A percentile compares a stretch with the other conserved stretches of the same genome.
Conservation (phyloP, 2,329 filamentous ascomycete species). For the Colletotrichum liaoningense region DNA sequence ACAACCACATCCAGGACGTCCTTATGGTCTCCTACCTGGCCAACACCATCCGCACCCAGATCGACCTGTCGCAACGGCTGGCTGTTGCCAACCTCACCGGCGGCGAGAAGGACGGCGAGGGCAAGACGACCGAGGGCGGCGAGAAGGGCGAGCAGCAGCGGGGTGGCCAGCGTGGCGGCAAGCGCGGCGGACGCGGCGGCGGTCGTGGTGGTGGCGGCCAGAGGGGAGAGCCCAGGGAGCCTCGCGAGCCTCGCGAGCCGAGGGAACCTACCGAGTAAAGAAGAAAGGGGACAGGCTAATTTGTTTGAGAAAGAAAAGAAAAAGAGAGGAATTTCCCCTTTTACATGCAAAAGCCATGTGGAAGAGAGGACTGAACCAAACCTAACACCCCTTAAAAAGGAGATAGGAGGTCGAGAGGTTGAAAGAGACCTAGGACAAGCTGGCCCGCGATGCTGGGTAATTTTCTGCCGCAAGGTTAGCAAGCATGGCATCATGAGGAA, state of each 20-base stretch:
- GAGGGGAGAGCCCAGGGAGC: slow-evolving; percentile 51
- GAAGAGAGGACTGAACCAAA: background rate
- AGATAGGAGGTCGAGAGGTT: slow-evolving; percentile 3
- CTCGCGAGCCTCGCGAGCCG: slow-evolving; percentile 56
- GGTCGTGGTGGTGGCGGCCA: slow-evolving; percentile 64
- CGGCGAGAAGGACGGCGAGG: slow-evolving; percentile 62
- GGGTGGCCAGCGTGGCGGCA: slow-evolving; percentile 52
- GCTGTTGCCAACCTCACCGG: slow-evolving; percentile 77
- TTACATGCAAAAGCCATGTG: background rate
- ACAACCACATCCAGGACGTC: slow-evolving; percentile 99
- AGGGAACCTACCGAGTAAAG: slow-evolving; percentile 51
- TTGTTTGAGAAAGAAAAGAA: slow-evolving; percentile 11
- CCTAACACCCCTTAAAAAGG: background rate
- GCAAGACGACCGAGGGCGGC: slow-evolving; percentile 55
- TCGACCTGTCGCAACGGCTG: slow-evolving; percentile 95
- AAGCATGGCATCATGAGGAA: slow-evolving; percentile 37
- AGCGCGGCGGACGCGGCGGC: slow-evolving; percentile 63
- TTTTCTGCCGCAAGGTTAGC: slow-evolving; percentile 33
- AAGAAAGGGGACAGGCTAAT: slow-evolving; percentile 24
- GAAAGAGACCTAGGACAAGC: slow-evolving; percentile 19
- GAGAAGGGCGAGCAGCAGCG: slow-evolving; percentile 59
- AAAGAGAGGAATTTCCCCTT: background rate
- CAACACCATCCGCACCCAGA: slow-evolving; percentile 98
- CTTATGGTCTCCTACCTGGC: slow-evolving; percentile 98
- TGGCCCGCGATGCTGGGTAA: slow-evolving; percentile 12